Evolutionary conservation across 805 yeast genomes (phyloP).

Genomic region (Candida peoriensis): DNA sequence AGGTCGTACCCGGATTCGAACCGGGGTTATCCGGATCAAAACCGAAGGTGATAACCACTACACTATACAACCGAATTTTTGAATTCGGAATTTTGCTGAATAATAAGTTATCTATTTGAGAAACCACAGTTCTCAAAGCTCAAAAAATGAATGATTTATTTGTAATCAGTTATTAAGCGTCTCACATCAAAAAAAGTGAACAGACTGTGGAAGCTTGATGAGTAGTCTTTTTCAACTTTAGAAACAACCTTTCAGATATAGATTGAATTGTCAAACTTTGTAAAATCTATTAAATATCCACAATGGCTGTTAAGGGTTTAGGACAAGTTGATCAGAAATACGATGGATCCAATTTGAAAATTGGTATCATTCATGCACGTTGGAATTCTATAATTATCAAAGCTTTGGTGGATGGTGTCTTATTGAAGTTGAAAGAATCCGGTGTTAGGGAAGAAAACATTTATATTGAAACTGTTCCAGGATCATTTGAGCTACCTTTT

Average conservation of each 20-base stretch:
- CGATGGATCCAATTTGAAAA: conserved; percentile 61
- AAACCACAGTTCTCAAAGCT: too few relatives aligned
- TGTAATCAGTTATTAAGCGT: too few relatives aligned
- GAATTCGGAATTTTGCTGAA: too few relatives aligned
- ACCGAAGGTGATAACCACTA: conserved; percentile 59
- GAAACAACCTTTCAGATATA: too few relatives aligned
- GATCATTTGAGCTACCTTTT: conserved; percentile 89
- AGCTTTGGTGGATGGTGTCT: conserved; percentile 75
- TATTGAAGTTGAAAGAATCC: conserved; percentile 47
- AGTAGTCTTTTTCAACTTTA: too few relatives aligned
- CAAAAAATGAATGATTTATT: too few relatives aligned
- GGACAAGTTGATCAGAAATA: conserved; percentile 67
- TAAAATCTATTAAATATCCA: too few relatives aligned
- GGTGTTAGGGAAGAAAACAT: conserved; percentile 79
- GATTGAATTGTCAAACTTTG: too few relatives aligned
- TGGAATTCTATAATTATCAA: conserved; percentile 83
- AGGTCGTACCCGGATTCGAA: conserved; percentile 87
- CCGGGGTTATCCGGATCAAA: conserved; percentile 70
- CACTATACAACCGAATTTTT: conserved; percentile 58
- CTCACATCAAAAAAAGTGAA: too few relatives aligned
- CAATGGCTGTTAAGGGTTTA: conserved; percentile 77
- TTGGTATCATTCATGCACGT: conserved; percentile 93
- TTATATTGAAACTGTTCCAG: conserved; percentile 83
- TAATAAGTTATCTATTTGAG: too few relatives aligned
- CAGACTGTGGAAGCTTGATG: too few relatives aligned